Conservation (phyloP, 2,329 filamentous ascomycete genomes). For the Remersonia thermophila region DNA sequence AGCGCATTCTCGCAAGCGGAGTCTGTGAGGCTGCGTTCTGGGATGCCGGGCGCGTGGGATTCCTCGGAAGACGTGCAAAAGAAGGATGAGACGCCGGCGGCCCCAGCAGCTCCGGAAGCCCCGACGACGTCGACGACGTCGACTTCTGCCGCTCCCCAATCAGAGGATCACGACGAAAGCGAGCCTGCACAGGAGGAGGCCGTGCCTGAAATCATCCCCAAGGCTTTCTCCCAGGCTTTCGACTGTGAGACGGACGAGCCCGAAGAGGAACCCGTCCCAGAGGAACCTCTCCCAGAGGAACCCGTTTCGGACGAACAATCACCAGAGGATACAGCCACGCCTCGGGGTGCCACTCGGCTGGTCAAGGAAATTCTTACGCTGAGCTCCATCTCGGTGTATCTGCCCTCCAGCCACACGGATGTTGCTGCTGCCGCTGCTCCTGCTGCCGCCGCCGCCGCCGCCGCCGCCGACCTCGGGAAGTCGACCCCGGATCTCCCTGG, state of each 20-base stretch:
- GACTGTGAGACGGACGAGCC: no score
- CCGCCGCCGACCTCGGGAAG: slow-evolving; percentile 19
- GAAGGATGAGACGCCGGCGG: slow-evolving; percentile 1
- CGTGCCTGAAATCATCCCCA: no score
- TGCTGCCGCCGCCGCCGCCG: slow-evolving; percentile 23
- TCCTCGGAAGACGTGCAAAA: slow-evolving; percentile 21
- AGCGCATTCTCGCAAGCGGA: slow-evolving; percentile 49
- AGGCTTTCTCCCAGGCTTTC: no score
- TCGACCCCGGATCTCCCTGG: slow-evolving; percentile 45
- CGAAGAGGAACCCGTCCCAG: no score
- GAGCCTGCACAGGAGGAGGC: not conserved
- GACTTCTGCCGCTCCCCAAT: not conserved
- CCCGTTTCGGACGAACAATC: slow-evolving; percentile 8
- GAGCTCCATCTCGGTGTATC: slow-evolving; percentile 39
- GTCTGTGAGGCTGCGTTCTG: slow-evolving; percentile 19
- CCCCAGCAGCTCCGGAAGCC: no score
- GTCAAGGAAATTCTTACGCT: slow-evolving; percentile 43
- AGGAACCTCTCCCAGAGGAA: not conserved
- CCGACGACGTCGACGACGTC: not conserved
- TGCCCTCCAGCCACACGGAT: slow-evolving; percentile 38
- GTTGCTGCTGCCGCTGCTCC: slow-evolving; percentile 25
- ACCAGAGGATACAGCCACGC: slow-evolving; percentile 34
- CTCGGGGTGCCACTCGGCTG: slow-evolving; percentile 40
- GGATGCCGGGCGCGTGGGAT: slow-evolving; percentile 44
- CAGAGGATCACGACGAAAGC: not conserved